phyloP scores from a whole-genome alignment of 2,329 filamentous ascomycete genomes.

The Teratosphaeria epicoccoides region DNA sequence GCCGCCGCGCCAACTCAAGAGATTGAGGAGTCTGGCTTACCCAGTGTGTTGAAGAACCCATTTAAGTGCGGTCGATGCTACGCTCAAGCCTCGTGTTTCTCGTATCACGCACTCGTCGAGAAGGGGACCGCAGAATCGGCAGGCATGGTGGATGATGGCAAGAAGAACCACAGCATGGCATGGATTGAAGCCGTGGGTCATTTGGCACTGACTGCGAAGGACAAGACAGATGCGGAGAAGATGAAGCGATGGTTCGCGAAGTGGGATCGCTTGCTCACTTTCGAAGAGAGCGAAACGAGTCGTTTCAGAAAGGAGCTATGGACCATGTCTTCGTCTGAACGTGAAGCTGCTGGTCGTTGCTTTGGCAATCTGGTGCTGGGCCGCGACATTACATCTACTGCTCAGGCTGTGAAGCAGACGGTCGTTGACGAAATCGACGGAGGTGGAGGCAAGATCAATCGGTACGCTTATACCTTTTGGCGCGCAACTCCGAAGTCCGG shows the following conservation, averaged over 20 bases:
- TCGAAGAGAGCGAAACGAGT: slow-evolving; percentile 84
- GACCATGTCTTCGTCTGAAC: slow-evolving; percentile 86
- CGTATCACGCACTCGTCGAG: slow-evolving; percentile 86
- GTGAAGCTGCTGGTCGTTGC: slow-evolving; percentile 79
- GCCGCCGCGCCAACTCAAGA: slow-evolving; percentile 10
- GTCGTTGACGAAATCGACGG: slow-evolving; percentile 22
- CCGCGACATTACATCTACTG: slow-evolving; percentile 17
- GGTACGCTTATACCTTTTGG: slow-evolving; percentile 74
- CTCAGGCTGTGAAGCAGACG: slow-evolving; percentile 7
- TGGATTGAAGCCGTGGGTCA: slow-evolving; percentile 64
- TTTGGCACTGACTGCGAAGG: slow-evolving; percentile 9
- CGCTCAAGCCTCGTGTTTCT: slow-evolving; percentile 80
- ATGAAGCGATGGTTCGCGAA: slow-evolving; percentile 83
- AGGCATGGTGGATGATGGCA: slow-evolving; percentile 59
- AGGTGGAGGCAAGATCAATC: slow-evolving; percentile 69
- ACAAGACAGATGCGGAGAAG: slow-evolving; percentile 46
- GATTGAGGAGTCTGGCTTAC: slow-evolving; percentile 51
- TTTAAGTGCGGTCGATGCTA: slow-evolving; percentile 81
- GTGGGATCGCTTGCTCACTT: slow-evolving; percentile 87
- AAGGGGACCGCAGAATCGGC: slow-evolving; percentile 71
- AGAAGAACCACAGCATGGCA: slow-evolving; percentile 21
- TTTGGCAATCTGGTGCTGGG: slow-evolving; percentile 82
- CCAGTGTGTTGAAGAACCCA: slow-evolving; percentile 73
- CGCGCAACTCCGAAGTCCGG: slow-evolving; percentile 42
- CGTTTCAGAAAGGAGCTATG: slow-evolving; percentile 83